Evolutionary conservation across 2,329 filamentous ascomycete species (phyloP), one percentile per base, ranked within the genome.

Genomic region (Xylariaceae sp.): DNA sequence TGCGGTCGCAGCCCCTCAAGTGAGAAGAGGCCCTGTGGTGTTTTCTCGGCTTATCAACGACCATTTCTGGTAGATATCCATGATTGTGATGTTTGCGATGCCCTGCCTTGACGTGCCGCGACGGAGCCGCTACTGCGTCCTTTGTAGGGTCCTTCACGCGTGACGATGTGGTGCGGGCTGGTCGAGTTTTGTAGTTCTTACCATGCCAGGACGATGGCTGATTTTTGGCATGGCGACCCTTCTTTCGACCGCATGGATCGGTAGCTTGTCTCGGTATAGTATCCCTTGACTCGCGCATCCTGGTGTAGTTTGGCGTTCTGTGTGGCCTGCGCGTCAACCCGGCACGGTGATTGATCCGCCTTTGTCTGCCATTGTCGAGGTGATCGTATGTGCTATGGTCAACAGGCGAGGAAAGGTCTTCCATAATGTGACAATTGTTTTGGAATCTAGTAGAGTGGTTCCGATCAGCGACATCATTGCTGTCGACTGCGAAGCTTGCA

Each of bases 391-490:
- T 58, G 32, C 49, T 50, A 30, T 57, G 56, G 5, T 56, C 60
- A 11, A 57, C n/a, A 34, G 53, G 60, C 12, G 51, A 52, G 11
- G 66, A 63, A 9, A 73, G 60, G 44, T 72, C 69, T 44, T 71
- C 67, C 44, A 68, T 61, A 53, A 70, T 69, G 55, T 73, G 71
- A 32, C 67, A 64, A 19, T 66, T 60, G 46, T 64, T 64, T 49
- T 71, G 65, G 4, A 74, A 64, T 29, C 69, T 67, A 40, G 70
- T 59, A 6, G 68, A 66, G 56, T 72, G 60, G 51, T 65, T 19
- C 19, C 19, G 65, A 32, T 54, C 56, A 53, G 65, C 62, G 27
- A 56, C 35, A 19, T 41, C 50, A 30, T 60, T 11, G 31, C 57
- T 47, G 30, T 53, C 34, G 4, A 19, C 42, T 43, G 51, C 39